Base-by-base conservation (phyloP, 139 green algal species). In the Volvox africanus region DNA sequence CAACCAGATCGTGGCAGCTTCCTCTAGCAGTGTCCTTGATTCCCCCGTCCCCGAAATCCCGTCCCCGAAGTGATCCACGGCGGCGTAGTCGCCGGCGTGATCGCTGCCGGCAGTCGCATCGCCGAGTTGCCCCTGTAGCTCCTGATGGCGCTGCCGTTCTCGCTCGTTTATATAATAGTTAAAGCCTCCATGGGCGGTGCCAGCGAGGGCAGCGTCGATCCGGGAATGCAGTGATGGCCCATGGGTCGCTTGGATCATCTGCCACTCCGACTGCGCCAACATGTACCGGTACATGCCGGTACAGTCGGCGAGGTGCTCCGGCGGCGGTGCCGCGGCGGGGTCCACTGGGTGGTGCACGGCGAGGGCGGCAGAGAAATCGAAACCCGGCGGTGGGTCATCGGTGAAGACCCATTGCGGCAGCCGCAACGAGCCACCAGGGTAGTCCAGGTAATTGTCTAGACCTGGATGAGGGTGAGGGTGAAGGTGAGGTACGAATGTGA, bases 151-250 rank as follows among this genome's bases (percentile, higher is more conserved):
- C 85, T 61, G 68, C 26, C 44, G 28, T 0, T 89, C 37, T 18
- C 85, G 85, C 30, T 82, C 85, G 32, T 67, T 36, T 24, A 89
- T n/a, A 37, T 89, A 89, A 28, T 61, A 89, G 37, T 89, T 88
- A 68, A 50, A 80, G 36, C 83, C 67, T 26, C 35, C 67, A 35
- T 21, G n/a, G 21, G 35, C 82, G 0, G 20, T 67, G 22, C 65
- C 82, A 16, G 22, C 24, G 32, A 30, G 62, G 20, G n/a, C 61
- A 1, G 61, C 82, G 28, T 86, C 82, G 61, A 55, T 35, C 0
- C 55, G 65, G 26, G 14, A 20, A 3, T 35, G 82, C 61, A 24
- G 33, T 30, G 21, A 36, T 62, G 65, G 0, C 65, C 33, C 22
- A 32, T 24, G 33, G 30, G 33, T 19, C 62, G 14, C 2, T 44